Conservation (phyloP, 2,329 filamentous ascomycete genomes). For the Thyridium curvatum region DNA sequence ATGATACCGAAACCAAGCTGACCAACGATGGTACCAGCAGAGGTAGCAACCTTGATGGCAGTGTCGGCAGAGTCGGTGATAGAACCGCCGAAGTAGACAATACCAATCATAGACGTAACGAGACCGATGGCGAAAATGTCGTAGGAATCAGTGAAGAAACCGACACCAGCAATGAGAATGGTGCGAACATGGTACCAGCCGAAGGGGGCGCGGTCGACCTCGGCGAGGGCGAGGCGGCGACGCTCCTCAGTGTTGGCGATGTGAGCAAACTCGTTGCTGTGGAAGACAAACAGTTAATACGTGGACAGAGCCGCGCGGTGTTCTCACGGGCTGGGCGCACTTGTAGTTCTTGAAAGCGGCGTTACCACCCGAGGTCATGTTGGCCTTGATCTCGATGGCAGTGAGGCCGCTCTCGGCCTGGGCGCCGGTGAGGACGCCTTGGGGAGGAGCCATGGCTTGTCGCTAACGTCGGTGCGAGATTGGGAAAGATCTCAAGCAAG, state of each 20-base stretch:
- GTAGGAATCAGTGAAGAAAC: conserved; percentile 80
- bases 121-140: conserved; percentile 73
- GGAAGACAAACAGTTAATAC: not conserved
- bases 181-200: conserved; percentile 78
- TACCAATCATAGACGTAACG: conserved; percentile 66
- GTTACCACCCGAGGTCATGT: conserved; percentile 56
- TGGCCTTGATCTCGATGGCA: conserved; percentile 2
- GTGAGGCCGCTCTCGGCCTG: too few species aligned
- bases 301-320: too few species aligned
- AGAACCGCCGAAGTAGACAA: conserved; percentile 62
- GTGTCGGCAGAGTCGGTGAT: conserved; percentile 65
- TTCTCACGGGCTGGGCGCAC: not conserved
- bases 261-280: conserved; percentile 25
- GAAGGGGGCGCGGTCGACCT: conserved; percentile 74
- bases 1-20: conserved; percentile 73
- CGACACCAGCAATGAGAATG: conserved; percentile 69
- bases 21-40: conserved; percentile 73
- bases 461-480: not conserved
- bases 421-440: too few species aligned
- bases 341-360: conserved; percentile 61
- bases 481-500: not conserved
- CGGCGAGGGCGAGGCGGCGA: conserved; percentile 67
- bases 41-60: conserved; percentile 80
- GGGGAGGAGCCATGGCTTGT: not conserved
- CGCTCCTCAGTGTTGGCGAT: conserved; percentile 69